Percentiles rank a stretch among this genome's conserved stretches.
Evolutionary conservation across 176 grass and related monocot genomes (phyloP).

Genomic region (Eragrostis nindensis): DNA sequence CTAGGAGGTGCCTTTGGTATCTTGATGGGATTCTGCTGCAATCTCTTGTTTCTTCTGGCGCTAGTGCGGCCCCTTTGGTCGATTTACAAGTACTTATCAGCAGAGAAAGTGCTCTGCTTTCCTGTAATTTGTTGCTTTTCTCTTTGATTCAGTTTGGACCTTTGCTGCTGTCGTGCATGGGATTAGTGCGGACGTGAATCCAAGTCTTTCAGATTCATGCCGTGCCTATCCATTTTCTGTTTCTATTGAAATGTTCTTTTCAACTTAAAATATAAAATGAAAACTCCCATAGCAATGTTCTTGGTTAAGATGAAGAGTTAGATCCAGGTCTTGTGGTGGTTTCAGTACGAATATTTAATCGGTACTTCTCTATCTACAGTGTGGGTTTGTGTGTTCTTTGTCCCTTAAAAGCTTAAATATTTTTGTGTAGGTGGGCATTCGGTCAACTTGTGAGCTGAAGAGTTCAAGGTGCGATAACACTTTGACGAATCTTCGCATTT

Average conservation of each 20-base stretch:
- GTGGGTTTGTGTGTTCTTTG: conserved; percentile 51
- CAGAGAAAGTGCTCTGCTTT: conserved; percentile 30
- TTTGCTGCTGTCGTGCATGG: neutral
- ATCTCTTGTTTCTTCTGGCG: conserved; percentile 1
- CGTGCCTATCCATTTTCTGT: neutral
- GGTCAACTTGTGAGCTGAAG: conserved; percentile 59
- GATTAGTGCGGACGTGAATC: conserved; percentile 36
- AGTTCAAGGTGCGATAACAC: conserved; percentile 51
- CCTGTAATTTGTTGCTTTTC: conserved; percentile 16
- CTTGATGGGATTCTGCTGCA: conserved; percentile 11
- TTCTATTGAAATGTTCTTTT: neutral
- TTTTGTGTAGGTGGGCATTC: conserved; percentile 23
- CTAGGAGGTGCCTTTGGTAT: neutral
- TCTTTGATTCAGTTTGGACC: neutral
- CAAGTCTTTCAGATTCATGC: conserved; percentile 29
- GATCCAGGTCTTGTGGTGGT: conserved; percentile 44
- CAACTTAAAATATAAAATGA: neutral
- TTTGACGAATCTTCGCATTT: conserved; percentile 43
- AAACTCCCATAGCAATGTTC: neutral
- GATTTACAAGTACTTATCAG: neutral
- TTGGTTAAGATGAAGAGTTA: conserved; percentile 17
- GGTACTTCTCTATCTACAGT: neutral
- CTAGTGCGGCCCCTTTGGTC: conserved; percentile 19
- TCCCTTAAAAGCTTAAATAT: conserved; percentile 34
- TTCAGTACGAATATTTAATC: conserved; percentile 16